phyloP scores from a whole-genome alignment of 208 protist species.

The Leishmania gerbilli region DNA sequence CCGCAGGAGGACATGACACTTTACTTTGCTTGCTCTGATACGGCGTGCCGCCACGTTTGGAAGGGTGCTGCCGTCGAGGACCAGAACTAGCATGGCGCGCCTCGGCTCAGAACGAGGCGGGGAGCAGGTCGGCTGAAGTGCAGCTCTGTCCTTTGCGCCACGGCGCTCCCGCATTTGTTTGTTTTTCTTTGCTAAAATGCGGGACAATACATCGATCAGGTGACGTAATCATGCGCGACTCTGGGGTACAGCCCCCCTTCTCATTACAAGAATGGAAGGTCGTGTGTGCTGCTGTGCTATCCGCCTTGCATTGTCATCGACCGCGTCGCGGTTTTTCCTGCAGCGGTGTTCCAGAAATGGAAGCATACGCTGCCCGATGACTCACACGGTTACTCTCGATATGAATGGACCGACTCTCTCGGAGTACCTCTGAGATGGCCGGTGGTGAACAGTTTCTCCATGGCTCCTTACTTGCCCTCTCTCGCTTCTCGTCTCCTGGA shows the following conservation, averaged over 20 bases:
- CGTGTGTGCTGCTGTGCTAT: too few relatives aligned
- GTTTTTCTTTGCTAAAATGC: neutral
- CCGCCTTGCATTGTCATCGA: neutral
- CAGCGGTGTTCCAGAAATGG: too few relatives aligned
- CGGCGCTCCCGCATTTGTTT: neutral
- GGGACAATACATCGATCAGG: neutral
- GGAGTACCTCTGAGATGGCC: too few relatives aligned
- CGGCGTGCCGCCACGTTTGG: conserved; percentile 82
- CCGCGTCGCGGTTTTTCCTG: neutral
- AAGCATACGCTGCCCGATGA: neutral
- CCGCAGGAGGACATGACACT: conserved; percentile 91
- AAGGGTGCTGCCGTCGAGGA: conserved; percentile 69
- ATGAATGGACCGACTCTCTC: neutral
- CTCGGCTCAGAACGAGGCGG: neutral
- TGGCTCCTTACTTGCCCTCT: conserved; percentile 5
- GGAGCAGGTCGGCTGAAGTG: neutral
- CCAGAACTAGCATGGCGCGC: conserved; percentile 21
- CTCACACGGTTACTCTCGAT: neutral
- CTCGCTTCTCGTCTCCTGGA: neutral
- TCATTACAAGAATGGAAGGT: neutral
- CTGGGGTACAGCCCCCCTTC: neutral
- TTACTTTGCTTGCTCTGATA: conserved; percentile 89
- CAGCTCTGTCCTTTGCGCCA: too few relatives aligned
- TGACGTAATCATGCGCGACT: neutral
- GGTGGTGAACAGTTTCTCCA: neutral